A percentile compares a stretch with the other conserved stretches of the same genome.
phyloP scores from a whole-genome alignment of 139 green algal genomes.

The Ulvella scutata region DNA sequence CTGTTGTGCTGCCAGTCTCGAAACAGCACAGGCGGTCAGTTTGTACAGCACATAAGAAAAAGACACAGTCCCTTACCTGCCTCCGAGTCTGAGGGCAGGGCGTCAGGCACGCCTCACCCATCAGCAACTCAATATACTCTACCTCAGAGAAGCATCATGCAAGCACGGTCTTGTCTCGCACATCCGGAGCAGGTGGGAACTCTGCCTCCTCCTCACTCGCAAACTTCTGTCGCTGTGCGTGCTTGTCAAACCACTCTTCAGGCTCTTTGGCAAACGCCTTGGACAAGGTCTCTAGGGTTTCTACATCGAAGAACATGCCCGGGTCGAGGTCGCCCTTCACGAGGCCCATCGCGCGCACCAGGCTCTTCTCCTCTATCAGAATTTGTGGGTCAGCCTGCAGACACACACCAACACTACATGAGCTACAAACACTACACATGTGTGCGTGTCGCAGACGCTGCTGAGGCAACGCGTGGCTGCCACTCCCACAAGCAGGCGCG shows the following conservation, averaged over 20 bases:
- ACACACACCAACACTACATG: neutral
- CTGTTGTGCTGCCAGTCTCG: too few relatives aligned
- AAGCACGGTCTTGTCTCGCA: neutral
- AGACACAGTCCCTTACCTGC: too few relatives aligned
- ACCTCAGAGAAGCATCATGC: too few relatives aligned
- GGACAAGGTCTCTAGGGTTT: neutral
- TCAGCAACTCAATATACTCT: too few relatives aligned
- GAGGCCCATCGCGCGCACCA: neutral
- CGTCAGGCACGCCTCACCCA: too few relatives aligned
- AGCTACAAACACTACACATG: neutral
- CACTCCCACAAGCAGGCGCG: too few relatives aligned
- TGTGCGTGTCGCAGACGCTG: too few relatives aligned
- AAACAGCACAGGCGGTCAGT: too few relatives aligned
- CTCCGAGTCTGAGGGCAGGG: too few relatives aligned
- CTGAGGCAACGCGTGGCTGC: too few relatives aligned
- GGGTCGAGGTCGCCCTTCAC: neutral
- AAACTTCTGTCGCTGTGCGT: neutral
- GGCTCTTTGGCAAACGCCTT: neutral
- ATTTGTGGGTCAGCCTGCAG: neutral
- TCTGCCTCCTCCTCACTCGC: neutral
- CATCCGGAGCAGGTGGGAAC: neutral
- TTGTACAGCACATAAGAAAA: too few relatives aligned
- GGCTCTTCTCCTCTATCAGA: neutral
- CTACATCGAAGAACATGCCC: neutral
- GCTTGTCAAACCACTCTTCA: neutral